Percentiles rank a stretch among this genome's conserved stretches.
Evolutionary conservation across 116 monocot genomes (phyloP).

Genomic region (Papilionanthe hybrid): DNA sequence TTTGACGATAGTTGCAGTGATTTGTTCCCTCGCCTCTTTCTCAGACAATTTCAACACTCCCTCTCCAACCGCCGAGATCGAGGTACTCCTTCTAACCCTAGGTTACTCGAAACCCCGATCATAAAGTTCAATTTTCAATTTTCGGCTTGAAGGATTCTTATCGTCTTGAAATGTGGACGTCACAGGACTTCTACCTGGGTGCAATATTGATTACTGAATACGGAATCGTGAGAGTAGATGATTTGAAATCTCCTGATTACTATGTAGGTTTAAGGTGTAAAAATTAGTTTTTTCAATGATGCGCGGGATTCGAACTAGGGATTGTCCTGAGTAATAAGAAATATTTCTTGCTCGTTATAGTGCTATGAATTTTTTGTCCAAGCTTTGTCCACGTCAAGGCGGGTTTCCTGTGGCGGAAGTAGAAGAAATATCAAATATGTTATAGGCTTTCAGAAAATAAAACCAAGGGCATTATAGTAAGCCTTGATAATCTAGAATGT

Average conservation of each 20-base stretch:
- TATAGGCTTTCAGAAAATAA: neutral
- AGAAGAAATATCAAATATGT: neutral
- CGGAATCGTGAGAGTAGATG: neutral
- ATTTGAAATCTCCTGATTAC: neutral
- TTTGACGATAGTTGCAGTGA: constrained; percentile 80
- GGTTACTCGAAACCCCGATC: neutral
- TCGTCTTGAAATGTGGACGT: neutral
- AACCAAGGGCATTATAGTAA: neutral
- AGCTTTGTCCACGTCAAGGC: neutral
- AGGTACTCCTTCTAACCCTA: constrained; percentile 35
- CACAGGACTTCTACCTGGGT: neutral
- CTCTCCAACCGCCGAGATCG: constrained; percentile 52
- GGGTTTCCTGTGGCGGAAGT: neutral
- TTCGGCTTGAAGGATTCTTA: too few relatives aligned
- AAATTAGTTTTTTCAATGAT: neutral
- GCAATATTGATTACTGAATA: neutral
- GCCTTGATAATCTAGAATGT: neutral
- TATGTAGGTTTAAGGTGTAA: neutral
- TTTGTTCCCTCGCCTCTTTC: constrained; percentile 81
- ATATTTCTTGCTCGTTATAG: neutral
- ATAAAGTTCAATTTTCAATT: neutral
- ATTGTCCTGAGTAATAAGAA: neutral
- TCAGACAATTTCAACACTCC: constrained; percentile 90
- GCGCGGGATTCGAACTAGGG: neutral
- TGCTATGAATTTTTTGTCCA: neutral